Percentiles rank a stretch among this genome's conserved stretches.
phyloP scores from a whole-genome alignment of 2,329 filamentous ascomycete species.

The Calonectria multiphialidica region DNA sequence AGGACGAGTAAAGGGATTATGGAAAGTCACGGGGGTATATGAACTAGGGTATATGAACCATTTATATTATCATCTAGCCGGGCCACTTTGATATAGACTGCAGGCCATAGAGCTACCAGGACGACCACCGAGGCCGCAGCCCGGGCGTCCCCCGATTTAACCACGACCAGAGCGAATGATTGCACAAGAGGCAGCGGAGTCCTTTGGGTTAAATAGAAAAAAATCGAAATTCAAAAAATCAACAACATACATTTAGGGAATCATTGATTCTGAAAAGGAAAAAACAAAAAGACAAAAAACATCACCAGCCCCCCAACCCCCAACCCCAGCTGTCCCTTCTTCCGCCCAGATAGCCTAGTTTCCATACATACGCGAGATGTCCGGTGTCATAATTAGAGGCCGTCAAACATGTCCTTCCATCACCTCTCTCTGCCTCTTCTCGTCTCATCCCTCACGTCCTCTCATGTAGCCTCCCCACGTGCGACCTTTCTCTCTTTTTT shows the following conservation, averaged over 20 bases:
- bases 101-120: neutral
- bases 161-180: conserved; percentile 1
- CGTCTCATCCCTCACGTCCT: neutral
- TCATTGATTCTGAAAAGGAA: neutral
- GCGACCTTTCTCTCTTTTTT: neutral
- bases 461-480: neutral
- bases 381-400: conserved; percentile 4
- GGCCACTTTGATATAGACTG: neutral
- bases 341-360: neutral
- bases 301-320: neutral
- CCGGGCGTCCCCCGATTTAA: neutral
- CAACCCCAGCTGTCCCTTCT: conserved; percentile 6
- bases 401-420: neutral
- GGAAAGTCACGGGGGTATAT: neutral
- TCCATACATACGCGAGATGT: neutral
- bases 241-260: neutral
- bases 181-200: neutral
- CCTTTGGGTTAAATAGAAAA: neutral
- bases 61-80: conserved; percentile 1
- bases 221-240: neutral
- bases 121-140: neutral
- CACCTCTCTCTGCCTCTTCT: neutral
- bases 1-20: neutral
- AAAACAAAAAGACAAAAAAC: neutral
- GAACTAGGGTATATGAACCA: neutral